These are phyloP conservation scores for Mucor piriformis DNA, from an alignment of 371 early-diverging fungal genomes.

Conservation along the genomic window DNA sequence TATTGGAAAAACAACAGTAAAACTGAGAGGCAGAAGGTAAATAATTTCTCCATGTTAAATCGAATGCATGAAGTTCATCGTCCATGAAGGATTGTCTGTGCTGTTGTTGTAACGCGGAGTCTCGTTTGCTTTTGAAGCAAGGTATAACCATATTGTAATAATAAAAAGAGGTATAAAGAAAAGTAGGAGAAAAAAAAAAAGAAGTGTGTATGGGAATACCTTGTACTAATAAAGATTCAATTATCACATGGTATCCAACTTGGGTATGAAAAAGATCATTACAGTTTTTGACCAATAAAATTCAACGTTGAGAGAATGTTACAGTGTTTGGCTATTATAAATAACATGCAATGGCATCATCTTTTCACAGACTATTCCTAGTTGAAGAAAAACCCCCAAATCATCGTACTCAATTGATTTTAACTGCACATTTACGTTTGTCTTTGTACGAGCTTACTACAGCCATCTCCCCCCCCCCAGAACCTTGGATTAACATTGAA, in stretches of 20 bases:
- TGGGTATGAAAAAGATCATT: too few relatives aligned
- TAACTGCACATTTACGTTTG: too few relatives aligned
- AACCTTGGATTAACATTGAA: too few relatives aligned
- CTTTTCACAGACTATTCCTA: too few relatives aligned
- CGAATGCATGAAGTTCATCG: slow-evolving; percentile 38
- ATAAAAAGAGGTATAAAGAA: background rate
- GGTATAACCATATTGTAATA: slow-evolving; percentile 13
- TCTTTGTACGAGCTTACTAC: too few relatives aligned
- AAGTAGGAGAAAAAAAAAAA: slow-evolving; percentile 1
- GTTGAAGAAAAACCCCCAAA: too few relatives aligned
- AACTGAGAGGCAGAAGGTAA: slow-evolving; percentile 38
- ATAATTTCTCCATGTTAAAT: slow-evolving; percentile 53
- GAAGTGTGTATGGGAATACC: background rate
- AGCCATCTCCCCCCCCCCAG: too few relatives aligned
- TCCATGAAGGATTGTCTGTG: background rate
- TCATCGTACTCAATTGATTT: too few relatives aligned
- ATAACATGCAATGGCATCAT: too few relatives aligned
- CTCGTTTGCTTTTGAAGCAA: slow-evolving; percentile 19
- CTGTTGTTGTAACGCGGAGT: background rate
- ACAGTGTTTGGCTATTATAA: too few relatives aligned
- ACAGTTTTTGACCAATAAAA: too few relatives aligned
- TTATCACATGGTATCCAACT: slow-evolving; percentile 28
- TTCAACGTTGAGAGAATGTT: too few relatives aligned
- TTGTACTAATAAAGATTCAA: background rate
- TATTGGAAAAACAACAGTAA: slow-evolving; percentile 27